Conservation (phyloP, 108 stramenopile species). For the Poteriospumella lacustris region DNA sequence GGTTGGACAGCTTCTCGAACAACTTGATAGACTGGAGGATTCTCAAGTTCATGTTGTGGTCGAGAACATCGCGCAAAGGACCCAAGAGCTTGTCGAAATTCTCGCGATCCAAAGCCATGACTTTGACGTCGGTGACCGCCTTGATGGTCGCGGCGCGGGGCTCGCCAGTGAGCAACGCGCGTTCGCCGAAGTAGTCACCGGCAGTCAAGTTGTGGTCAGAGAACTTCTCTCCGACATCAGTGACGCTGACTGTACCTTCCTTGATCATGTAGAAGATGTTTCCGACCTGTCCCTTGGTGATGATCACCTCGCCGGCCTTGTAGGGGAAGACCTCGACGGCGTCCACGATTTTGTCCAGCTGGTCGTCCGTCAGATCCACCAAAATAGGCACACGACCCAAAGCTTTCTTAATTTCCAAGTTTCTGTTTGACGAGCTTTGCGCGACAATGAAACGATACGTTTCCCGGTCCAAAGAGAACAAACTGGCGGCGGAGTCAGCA, state of each 20-base stretch:
- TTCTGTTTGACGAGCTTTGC: neutral
- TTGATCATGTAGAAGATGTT: conserved; percentile 68
- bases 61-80: conserved; percentile 48
- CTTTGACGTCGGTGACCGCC: conserved; percentile 40
- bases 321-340: conserved; percentile 8
- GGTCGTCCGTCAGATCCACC: neutral
- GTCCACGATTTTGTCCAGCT: conserved; percentile 10
- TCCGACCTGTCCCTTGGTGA: conserved; percentile 48
- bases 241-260: conserved; percentile 57
- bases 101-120: conserved; percentile 39
- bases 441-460: neutral
- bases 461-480: conserved; percentile 24
- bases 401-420: conserved; percentile 14
- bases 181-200: conserved; percentile 75
- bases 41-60: conserved; percentile 51
- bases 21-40: conserved; percentile 54
- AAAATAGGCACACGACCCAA: neutral
- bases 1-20: conserved; percentile 47
- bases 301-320: conserved; percentile 54
- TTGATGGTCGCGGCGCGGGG: conserved; percentile 78
- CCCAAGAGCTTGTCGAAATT: conserved; percentile 54
- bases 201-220: conserved; percentile 55
- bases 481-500: neutral
- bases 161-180: conserved; percentile 76
- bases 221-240: conserved; percentile 44